Base-by-base conservation (phyloP, 441 rosid species). In the Adansonia madagascariensis region DNA sequence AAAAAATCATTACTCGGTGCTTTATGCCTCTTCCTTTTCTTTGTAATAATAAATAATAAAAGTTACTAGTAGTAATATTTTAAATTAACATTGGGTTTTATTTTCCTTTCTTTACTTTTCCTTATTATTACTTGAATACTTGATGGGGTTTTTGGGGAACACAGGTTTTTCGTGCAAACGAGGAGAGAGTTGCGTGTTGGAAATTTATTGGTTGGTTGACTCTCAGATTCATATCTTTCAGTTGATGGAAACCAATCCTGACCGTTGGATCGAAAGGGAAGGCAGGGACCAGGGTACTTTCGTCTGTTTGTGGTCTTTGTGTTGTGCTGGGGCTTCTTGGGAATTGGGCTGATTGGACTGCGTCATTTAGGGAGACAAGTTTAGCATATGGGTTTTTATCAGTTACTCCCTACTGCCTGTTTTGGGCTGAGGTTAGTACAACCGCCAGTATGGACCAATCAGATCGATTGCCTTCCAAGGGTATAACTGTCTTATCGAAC, bases 311-410 rank as follows among this genome's bases (percentile, higher is more conserved):
- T 62, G 71, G 80, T 57, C 11, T 56, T 56, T 4, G 8, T 49
- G 39, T 35, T 11, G n/a, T 11, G 65, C 39, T 12, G 69, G 49
- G 24, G 49, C 11, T 39, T 55, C 49, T 79, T 43, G 83, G 86
- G 41, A 85, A 57, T 78, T 73, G 85, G 63, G 77, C 52, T 43
- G 75, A 75, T 63, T 71, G 53, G 70, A 77, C 85, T 84, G 86
- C 85, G 81, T 44, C 85, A 49, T 59, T n/a, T 35, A 18, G 77
- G 86, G 86, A 78, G 83, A 80, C 84, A 80, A n/a, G 71, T 62
- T 46, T 7, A 24, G 70, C 12, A 47, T 27, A 2, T 73, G 27
- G 49, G 27, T 8, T 15, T 66, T 53, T 35, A 49, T 31, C 61
- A 50, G 39, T 24, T 9, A 56, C n/a, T 10, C 39, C 15, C 65